Conservation (phyloP, 805 yeast genomes). For the Metschnikowia amazonensis region DNA sequence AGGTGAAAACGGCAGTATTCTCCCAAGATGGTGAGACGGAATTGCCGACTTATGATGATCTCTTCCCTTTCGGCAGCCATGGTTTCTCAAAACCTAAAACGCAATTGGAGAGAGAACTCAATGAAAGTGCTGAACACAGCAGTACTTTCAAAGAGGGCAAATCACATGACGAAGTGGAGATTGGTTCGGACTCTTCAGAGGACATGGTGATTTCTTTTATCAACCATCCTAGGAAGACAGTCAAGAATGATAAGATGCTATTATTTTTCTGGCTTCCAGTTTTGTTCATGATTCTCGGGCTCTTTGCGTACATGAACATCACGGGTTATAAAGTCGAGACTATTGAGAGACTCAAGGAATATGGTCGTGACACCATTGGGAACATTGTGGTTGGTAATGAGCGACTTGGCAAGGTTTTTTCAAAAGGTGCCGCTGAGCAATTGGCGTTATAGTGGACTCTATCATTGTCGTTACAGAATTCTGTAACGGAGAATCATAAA, state of each 20-base stretch:
- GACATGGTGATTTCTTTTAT: constrained; percentile 42
- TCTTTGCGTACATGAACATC: constrained; percentile 42
- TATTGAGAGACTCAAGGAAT: constrained; percentile 32
- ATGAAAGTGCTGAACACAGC: constrained; percentile 12
- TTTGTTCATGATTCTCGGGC: constrained; percentile 50
- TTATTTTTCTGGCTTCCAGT: constrained; percentile 91
- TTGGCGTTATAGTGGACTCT: not conserved
- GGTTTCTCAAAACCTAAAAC: constrained; percentile 32
- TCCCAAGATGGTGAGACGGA: constrained; percentile 30
- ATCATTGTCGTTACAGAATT: not conserved
- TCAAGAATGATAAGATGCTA: constrained; percentile 75
- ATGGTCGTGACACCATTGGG: constrained; percentile 37
- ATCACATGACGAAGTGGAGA: constrained; percentile 28
- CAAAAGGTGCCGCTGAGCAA: constrained; percentile 9
- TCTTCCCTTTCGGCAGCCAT: constrained; percentile 53
- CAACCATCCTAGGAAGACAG: constrained; percentile 44
- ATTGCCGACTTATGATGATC: constrained; percentile 71
- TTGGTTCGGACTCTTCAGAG: constrained; percentile 41
- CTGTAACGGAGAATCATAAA: not conserved
- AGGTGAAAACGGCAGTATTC: constrained; percentile 39
- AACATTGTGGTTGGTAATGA: constrained; percentile 43
- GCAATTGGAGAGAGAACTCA: constrained; percentile 29
- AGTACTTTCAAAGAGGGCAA: not conserved
- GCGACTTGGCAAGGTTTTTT: constrained; percentile 36
- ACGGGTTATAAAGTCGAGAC: constrained; percentile 38